Conservation (phyloP, 1,284 basidiomycete genomes). For the Sanguinoderma infundibulare region DNA sequence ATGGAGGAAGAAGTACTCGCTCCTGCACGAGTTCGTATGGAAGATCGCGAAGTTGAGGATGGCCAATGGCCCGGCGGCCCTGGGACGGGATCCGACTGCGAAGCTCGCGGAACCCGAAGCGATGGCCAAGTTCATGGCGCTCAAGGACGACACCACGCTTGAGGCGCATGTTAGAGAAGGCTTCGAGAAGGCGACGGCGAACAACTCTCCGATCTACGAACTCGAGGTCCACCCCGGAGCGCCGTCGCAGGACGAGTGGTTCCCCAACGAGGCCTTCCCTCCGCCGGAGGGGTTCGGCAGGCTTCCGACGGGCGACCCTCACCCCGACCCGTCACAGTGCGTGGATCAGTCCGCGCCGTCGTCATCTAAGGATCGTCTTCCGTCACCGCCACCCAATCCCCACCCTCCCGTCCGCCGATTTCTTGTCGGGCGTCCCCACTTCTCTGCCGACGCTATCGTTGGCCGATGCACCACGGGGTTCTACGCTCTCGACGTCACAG, state of each 20-base stretch:
- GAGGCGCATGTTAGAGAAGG: neutral
- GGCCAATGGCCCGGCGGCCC: neutral
- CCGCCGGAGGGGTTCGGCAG: no score
- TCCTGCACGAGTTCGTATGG: constrained; percentile 17
- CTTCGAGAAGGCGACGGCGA: neutral
- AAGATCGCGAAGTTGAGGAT: constrained; percentile 12
- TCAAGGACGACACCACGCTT: neutral
- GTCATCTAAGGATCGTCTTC: neutral
- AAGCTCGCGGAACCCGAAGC: neutral
- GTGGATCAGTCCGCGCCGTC: no score
- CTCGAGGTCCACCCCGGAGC: neutral
- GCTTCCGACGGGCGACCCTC: no score
- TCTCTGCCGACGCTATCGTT: constrained; percentile 2
- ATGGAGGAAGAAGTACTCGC: neutral
- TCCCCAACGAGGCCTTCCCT: neutral
- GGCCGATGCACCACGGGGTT: constrained; percentile 12
- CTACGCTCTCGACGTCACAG: constrained; percentile 3
- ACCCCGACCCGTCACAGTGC: no score
- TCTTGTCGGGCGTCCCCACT: constrained; percentile 5
- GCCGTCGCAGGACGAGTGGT: neutral
- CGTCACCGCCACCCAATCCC: neutral
- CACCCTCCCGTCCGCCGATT: neutral
- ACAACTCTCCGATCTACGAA: neutral
- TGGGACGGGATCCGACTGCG: constrained; percentile 22
- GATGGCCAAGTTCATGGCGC: neutral